Conservation (phyloP, 1,284 basidiomycete species). For the Porodaedalea pini region DNA sequence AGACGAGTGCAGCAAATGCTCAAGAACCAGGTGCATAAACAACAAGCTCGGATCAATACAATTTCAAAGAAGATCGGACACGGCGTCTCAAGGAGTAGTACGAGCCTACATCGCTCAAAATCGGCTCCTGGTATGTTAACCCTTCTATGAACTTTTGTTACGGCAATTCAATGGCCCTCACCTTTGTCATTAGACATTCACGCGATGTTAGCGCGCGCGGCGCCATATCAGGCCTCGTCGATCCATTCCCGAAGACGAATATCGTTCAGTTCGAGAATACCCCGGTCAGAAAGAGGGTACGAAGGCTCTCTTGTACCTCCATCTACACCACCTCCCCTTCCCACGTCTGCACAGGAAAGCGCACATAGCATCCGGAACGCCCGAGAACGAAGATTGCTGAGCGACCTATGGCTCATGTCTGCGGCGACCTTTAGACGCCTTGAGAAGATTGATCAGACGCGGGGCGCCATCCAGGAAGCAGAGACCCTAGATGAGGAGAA, state of each 20-base stretch:
- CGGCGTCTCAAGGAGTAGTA: constrained; percentile 52
- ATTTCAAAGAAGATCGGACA: constrained; percentile 74
- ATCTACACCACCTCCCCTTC: constrained; percentile 31
- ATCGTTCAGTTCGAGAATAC: constrained; percentile 29
- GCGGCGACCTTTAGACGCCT: constrained; percentile 91
- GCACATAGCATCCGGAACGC: constrained; percentile 43
- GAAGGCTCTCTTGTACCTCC: constrained; percentile 36
- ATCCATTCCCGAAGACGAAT: constrained; percentile 74
- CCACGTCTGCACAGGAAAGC: constrained; percentile 29
- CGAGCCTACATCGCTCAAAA: constrained; percentile 49
- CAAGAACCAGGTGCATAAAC: constrained; percentile 68
- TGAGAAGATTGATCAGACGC: constrained; percentile 86
- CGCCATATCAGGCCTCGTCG: constrained; percentile 77
- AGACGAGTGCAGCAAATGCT: constrained; percentile 73
- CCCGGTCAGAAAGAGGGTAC: constrained; percentile 26
- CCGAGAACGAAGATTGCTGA: constrained; percentile 72
- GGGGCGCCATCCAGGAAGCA: constrained; percentile 92
- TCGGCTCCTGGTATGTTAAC: constrained; percentile 59
- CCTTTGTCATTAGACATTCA: constrained; percentile 54
- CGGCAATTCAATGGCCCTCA: neutral
- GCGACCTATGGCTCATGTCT: constrained; percentile 89
- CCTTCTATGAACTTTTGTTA: neutral
- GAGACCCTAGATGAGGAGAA: constrained; percentile 86
- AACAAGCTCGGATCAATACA: constrained; percentile 66
- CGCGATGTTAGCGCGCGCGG: constrained; percentile 50